Evolutionary conservation across 345 rosid species (phyloP).

Genomic region (Cardamine resedifolia): DNA sequence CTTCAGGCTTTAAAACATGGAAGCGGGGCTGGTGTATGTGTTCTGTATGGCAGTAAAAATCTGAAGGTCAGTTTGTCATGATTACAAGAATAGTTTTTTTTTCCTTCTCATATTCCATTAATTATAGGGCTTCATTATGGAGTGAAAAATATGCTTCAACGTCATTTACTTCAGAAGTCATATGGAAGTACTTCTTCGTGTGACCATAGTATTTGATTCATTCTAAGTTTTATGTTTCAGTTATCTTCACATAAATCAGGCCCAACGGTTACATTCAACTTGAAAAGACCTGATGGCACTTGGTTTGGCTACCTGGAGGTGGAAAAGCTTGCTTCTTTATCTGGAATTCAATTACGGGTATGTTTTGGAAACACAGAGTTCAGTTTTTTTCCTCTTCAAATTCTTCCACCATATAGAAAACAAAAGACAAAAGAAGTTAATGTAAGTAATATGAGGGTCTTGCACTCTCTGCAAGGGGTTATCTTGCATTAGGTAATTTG

Average conservation of each 20-base stretch:
- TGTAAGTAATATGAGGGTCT: slow-evolving; percentile 5
- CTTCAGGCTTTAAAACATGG: slow-evolving; percentile 66
- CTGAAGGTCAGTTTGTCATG: slow-evolving; percentile 51
- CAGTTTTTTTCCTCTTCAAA: background rate
- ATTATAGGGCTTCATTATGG: slow-evolving; percentile 1
- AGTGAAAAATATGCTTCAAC: slow-evolving; percentile 16
- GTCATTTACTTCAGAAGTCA: background rate
- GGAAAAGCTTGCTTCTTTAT: slow-evolving; percentile 92
- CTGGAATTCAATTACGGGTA: slow-evolving; percentile 96
- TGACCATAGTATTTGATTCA: slow-evolving; percentile 3
- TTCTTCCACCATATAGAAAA: background rate
- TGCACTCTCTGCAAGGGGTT: slow-evolving; percentile 7
- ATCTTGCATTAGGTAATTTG: slow-evolving; percentile 1
- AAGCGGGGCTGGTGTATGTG: slow-evolving; percentile 62
- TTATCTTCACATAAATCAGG: slow-evolving; percentile 50
- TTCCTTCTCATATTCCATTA: background rate
- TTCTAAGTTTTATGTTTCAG: slow-evolving; percentile 42
- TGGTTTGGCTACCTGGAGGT: slow-evolving; percentile 96
- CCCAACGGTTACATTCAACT: slow-evolving; percentile 73
- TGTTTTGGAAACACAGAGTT: slow-evolving; percentile 28
- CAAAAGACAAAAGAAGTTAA: background rate
- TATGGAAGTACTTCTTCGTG: background rate
- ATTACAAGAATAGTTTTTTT: background rate
- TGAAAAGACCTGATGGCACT: slow-evolving; percentile 88
- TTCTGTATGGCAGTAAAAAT: slow-evolving; percentile 53